Evolutionary conservation across 2,329 filamentous ascomycete genomes (phyloP).

Genomic region (Ophiostoma angusticollis): DNA sequence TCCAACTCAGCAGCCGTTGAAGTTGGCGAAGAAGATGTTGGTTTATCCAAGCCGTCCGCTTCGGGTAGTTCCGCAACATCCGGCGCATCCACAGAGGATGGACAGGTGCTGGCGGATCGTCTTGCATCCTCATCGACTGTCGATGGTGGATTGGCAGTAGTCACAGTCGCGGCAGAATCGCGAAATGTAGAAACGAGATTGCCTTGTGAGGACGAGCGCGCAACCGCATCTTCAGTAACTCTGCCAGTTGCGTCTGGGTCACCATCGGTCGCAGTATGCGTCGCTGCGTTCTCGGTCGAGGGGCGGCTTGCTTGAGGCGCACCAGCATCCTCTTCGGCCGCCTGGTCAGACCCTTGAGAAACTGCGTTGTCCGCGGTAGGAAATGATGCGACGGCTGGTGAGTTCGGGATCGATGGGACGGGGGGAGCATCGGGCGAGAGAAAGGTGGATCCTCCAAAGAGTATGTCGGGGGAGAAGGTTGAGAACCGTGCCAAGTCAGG

Average conservation of each 20-base stretch:
- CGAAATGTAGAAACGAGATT: slow-evolving; percentile 1
- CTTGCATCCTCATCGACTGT: slow-evolving; percentile 10
- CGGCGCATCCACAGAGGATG: not conserved
- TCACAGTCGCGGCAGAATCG: slow-evolving; percentile 7
- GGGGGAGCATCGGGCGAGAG: slow-evolving; percentile 17
- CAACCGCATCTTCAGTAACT: too few relatives aligned
- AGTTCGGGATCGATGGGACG: slow-evolving; percentile 14
- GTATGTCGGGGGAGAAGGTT: slow-evolving; percentile 46
- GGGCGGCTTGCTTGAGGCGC: too few relatives aligned
- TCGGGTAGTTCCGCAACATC: not conserved
- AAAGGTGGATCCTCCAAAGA: slow-evolving; percentile 25
- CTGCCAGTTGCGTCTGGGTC: too few relatives aligned
- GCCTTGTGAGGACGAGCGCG: slow-evolving; percentile 4
- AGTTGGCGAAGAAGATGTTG: too few relatives aligned
- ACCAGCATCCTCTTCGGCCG: too few relatives aligned
- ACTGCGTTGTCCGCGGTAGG: not conserved
- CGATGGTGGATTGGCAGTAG: not conserved
- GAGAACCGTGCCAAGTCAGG: slow-evolving; percentile 47
- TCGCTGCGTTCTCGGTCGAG: too few relatives aligned
- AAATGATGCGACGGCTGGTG: not conserved
- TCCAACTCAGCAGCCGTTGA: too few relatives aligned
- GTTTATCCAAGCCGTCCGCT: too few relatives aligned
- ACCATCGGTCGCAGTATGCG: too few relatives aligned
- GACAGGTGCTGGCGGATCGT: not conserved
- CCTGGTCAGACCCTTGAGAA: too few relatives aligned